phyloP scores from a whole-genome alignment of 305 asterid genomes.

The Ilex paraguariensis region DNA sequence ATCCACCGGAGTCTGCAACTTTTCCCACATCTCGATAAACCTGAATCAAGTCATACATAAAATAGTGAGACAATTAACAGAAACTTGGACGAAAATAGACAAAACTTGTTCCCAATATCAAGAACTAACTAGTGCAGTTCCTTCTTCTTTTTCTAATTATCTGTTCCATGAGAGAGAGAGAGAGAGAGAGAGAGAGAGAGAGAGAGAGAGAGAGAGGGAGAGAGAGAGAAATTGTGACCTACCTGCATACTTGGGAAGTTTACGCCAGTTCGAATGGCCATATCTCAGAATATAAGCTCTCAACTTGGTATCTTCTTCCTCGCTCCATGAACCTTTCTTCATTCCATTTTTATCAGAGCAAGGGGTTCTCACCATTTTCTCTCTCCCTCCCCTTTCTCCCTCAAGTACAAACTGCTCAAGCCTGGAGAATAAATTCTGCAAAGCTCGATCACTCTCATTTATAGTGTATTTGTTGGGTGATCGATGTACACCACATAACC shows the following conservation, averaged over 20 bases:
- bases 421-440: too few relatives aligned
- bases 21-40: not conserved
- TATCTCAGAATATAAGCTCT: conserved; percentile 22
- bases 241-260: conserved; percentile 43
- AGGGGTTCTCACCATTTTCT: conserved; percentile 29
- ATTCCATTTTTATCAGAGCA: conserved; percentile 26
- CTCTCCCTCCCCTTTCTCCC: not conserved
- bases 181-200: not conserved
- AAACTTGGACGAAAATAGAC: not conserved
- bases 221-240: not conserved
- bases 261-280: conserved; percentile 40
- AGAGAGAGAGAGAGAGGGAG: not conserved
- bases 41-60: not conserved
- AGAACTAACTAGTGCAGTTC: not conserved
- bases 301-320: conserved; percentile 33
- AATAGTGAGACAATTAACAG: not conserved
- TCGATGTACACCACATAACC: too few relatives aligned
- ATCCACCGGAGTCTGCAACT: not conserved
- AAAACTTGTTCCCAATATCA: not conserved
- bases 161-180: not conserved
- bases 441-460: too few relatives aligned
- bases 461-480: too few relatives aligned
- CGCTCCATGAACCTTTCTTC: conserved; percentile 39
- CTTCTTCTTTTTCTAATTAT: too few relatives aligned
- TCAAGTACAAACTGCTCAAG: too few relatives aligned